Evolutionary conservation across 164 flowering plant genomes (phyloP), one percentile per base, ranked within the genome.

Genomic region (Macadamia tetraphylla): DNA sequence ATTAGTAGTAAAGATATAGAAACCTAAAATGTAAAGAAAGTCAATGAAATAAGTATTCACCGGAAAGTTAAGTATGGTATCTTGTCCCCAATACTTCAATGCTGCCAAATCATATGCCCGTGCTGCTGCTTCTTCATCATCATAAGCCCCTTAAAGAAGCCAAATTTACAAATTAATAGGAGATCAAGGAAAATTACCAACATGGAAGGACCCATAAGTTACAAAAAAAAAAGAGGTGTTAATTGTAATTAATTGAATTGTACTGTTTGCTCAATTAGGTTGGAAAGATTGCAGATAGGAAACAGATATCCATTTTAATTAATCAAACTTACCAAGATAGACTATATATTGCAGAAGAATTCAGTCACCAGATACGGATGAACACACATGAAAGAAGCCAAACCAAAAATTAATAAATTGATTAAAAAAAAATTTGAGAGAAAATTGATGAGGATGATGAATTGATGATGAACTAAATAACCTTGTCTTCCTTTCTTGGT

Each of bases 401-500:
- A 29, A 29, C n/a, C n/a, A 62, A 67, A 46, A n/a, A 63, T 14
- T 14, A 63, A 14, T 44, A 30, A 65, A 32, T 48, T 49, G 48
- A 15, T 70, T 44, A 6, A 52, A 32, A 66, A 64, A 43, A 18
- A 6, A 58, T 14, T 23, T 52, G 64, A 56, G 3, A 48, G 30
- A 23, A 17, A 29, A 43, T 14, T 6, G 23, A 58, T 32, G 23
- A 58, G 29, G 65, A 58, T 13, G 32, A 30, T 32, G 14, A 57
- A 43, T 14, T 32, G 14, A 57, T 23, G 23, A 23, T 23, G 23
- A 23, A 23, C 23, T 23, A 23, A 23, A 23, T 23, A 23, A 87
- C 97, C 95, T 90, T 92, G 98, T 81, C 91, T 76, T 76, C 98
- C 98, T 86, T 88, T 93, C 84, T 87, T 93, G 74, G 75, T 93